Percentiles rank a stretch among this genome's conserved stretches.
These are phyloP conservation scores for Mycena pura DNA, from an alignment of 768 basidiomycete species.

Conservation along the genomic window DNA sequence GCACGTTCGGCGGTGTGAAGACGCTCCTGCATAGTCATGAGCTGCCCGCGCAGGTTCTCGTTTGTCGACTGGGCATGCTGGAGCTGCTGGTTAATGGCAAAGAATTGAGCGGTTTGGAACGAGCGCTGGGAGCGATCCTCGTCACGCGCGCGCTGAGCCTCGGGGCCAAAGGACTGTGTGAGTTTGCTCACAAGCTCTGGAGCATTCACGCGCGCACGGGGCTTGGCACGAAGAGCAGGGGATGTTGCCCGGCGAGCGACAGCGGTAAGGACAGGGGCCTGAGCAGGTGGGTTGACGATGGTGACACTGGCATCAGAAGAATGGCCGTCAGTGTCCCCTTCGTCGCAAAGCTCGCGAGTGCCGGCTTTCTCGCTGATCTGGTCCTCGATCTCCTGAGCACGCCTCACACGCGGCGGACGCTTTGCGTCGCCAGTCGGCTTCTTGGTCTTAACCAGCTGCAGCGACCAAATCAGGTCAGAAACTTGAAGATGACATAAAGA, in stretches of 20 bases:
- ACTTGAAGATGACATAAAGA: neutral
- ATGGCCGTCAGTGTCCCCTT: slow-evolving; percentile 6
- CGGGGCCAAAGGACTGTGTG: neutral
- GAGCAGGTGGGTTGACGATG: neutral
- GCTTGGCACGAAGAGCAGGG: neutral
- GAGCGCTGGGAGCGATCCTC: neutral
- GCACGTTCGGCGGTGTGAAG: neutral
- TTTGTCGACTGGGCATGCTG: too few relatives aligned
- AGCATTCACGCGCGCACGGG: neutral
- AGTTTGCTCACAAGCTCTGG: neutral
- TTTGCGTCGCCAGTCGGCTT: slow-evolving; percentile 37
- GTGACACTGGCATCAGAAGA: neutral
- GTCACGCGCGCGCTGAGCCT: neutral
- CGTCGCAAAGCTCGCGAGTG: slow-evolving; percentile 19
- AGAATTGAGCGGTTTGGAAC: neutral
- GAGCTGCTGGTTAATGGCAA: too few relatives aligned
- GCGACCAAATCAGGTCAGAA: neutral
- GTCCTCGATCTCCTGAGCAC: slow-evolving; percentile 29
- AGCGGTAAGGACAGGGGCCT: neutral
- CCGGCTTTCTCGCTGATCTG: slow-evolving; percentile 29
- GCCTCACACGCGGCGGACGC: slow-evolving; percentile 28
- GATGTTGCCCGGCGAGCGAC: neutral
- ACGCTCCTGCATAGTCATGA: too few relatives aligned
- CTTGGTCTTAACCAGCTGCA: slow-evolving; percentile 22
- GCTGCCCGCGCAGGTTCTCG: too few relatives aligned